Evolutionary conservation across 2,329 filamentous ascomycete genomes (phyloP), one percentile per base, ranked within the genome.

Genomic region (Lasiodiplodia gonubiensis): DNA sequence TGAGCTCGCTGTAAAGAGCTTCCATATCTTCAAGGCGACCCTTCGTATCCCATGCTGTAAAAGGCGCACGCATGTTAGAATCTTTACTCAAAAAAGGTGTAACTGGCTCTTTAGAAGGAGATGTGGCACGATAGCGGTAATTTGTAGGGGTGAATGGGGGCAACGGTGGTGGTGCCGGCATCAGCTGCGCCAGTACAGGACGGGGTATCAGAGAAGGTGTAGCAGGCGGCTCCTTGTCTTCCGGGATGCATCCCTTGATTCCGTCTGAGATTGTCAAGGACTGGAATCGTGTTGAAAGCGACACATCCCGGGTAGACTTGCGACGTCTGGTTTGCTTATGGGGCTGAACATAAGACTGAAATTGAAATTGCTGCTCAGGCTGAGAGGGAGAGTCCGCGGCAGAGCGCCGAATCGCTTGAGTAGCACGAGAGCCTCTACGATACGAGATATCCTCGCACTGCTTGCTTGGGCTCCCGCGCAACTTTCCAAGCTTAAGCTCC

Each of bases 41-140:
- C 72, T 93, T 90, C 71, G 93, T 88, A 77, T 97, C 93, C 86
- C 90, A 94, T 74, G 86, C 91, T 92, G 86, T 82, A 77, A 78
- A 76, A 80, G 82, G 85, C 71, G 86, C 66, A 49, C 66, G 57
- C 49, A 57, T 81, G 85, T 92, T 90, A 89, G 93, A 92, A 84
- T 89, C 82, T 82, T 89, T 91, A 71, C 86, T 90, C 74, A 94
- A 83, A 82, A 86, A 94, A 16, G 76, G 77, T 37, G 54, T 67
- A 23, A 51, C 25, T 33, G 35, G 21, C 25, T 67, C 65, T 67
- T 67, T 67, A 48, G 54, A 67, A 61, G 55, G 55, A 48, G 65
- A 67, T 33, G 30, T 33, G 2, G 61, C 61, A 27, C 49, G 35
- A 42, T 33, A 53, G 49, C 48, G 61, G 8, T 21, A 10, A 3